Conservation (phyloP, 352 stramenopile species). For the Poterioochromonas sp. region DNA sequence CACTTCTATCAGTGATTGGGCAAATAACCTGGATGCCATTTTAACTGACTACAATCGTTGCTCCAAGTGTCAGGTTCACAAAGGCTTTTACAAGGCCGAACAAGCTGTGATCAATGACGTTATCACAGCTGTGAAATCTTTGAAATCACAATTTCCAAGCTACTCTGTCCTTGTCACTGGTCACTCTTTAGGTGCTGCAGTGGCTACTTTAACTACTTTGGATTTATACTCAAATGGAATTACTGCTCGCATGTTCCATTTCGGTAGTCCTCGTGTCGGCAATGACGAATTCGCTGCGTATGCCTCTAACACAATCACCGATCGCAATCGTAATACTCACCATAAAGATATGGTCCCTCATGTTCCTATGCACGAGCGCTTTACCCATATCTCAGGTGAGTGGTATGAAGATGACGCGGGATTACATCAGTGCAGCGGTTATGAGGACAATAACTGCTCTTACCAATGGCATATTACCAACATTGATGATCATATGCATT, state of each 20-base stretch:
- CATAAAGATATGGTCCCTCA: slow-evolving; percentile 25
- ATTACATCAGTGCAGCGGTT: not conserved
- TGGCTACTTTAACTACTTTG: slow-evolving; percentile 11
- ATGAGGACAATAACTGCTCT: slow-evolving; percentile 18
- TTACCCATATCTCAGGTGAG: slow-evolving; percentile 2
- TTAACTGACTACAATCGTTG: not conserved
- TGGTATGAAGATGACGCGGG: slow-evolving; percentile 10
- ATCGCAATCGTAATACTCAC: slow-evolving; percentile 13
- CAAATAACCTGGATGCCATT: slow-evolving; percentile 16
- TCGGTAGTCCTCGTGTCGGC: slow-evolving; percentile 17
- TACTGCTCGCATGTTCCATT: slow-evolving; percentile 18
- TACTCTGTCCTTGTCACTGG: slow-evolving; percentile 24
- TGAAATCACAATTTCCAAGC: not conserved
- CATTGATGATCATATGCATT: slow-evolving; percentile 11
- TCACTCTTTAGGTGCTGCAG: not conserved
- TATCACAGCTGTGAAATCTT: not conserved
- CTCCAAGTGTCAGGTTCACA: not conserved
- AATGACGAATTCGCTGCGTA: not conserved
- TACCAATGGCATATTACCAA: slow-evolving; percentile 25
- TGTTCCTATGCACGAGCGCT: slow-evolving; percentile 25
- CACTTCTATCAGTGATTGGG: slow-evolving; percentile 13
- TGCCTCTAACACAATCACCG: not conserved
- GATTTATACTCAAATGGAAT: not conserved
- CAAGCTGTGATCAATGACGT: not conserved
- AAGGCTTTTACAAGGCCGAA: slow-evolving; percentile 11